Conservation (phyloP, 208 protist species). For the Kentomonas sorsogonicus region DNA sequence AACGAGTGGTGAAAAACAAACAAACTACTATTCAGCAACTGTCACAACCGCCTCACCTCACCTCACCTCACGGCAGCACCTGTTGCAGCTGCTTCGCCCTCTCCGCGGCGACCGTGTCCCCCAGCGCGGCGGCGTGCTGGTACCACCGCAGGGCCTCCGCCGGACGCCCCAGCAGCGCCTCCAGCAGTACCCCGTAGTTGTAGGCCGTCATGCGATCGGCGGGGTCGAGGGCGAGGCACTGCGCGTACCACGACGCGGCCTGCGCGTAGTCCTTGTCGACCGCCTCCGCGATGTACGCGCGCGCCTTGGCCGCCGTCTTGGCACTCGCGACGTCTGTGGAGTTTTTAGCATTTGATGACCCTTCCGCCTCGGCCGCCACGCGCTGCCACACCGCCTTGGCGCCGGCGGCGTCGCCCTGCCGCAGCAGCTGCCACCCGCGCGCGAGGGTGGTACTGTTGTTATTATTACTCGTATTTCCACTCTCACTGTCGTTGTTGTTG, state of each 20-base stretch:
- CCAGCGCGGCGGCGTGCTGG: constrained; percentile 45
- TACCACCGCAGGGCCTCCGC: constrained; percentile 44
- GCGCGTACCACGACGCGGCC: constrained; percentile 52
- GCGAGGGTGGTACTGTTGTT: constrained; percentile 38
- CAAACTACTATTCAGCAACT: not conserved
- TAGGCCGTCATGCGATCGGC: constrained; percentile 67
- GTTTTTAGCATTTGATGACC: too few relatives aligned
- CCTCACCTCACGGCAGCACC: too few relatives aligned
- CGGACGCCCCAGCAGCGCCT: constrained; percentile 46
- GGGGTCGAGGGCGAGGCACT: constrained; percentile 52
- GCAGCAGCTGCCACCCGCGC: constrained; percentile 48
- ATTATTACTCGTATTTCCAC: too few relatives aligned
- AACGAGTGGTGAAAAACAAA: not conserved
- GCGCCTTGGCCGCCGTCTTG: constrained; percentile 48
- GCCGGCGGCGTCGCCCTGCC: constrained; percentile 39
- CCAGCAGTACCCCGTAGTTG: constrained; percentile 79
- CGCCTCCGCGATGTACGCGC: constrained; percentile 61
- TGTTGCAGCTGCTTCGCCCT: constrained; percentile 48
- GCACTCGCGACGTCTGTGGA: too few relatives aligned
- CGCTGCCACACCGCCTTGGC: constrained; percentile 45
- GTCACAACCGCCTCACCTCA: constrained; percentile 42
- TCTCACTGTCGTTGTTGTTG: not conserved
- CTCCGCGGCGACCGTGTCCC: constrained; percentile 38
- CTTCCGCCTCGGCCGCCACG: constrained; percentile 24
- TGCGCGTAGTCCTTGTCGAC: constrained; percentile 63